These are phyloP conservation scores for Pseudotsuga menziesii DNA, from an alignment of 75 land plant species.

Conservation along the genomic window DNA sequence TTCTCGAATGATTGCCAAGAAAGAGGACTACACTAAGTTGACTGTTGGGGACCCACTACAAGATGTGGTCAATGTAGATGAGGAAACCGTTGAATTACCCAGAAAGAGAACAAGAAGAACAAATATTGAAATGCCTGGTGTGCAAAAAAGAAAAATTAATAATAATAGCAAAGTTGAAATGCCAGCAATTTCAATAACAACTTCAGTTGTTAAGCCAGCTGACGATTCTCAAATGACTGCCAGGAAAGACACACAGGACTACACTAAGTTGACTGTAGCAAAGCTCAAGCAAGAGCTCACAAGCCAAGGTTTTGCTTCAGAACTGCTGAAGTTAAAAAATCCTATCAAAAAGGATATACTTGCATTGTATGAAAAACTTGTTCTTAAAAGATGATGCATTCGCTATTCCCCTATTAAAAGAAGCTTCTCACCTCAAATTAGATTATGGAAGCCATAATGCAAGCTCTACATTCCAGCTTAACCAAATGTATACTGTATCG, in stretches of 20 bases:
- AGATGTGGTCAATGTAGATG: slow-evolving; percentile 39
- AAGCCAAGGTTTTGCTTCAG: not conserved
- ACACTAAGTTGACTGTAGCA: slow-evolving; percentile 14
- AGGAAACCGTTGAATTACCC: not conserved
- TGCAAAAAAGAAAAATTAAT: slow-evolving; percentile 18
- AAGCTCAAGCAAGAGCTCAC: slow-evolving; percentile 21
- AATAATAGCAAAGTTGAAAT: not conserved
- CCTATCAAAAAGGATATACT: too few species aligned
- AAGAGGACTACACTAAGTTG: slow-evolving; percentile 14
- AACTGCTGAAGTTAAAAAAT: too few species aligned
- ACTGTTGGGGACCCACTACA: slow-evolving; percentile 43
- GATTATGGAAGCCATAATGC: too few species aligned
- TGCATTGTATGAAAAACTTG: too few species aligned
- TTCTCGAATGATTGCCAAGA: not conserved
- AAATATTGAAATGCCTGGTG: slow-evolving; percentile 9
- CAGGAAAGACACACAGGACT: slow-evolving; percentile 3
- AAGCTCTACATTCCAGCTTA: too few species aligned
- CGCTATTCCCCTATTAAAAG: too few species aligned
- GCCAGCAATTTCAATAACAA: not conserved
- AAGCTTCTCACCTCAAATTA: too few species aligned
- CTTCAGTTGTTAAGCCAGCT: not conserved
- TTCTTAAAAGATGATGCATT: too few species aligned
- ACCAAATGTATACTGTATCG: too few species aligned
- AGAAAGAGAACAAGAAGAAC: not conserved
- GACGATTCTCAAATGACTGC: not conserved